Evolutionary conservation across 441 rosid species (phyloP).

Genomic region (Populus hybrid): DNA sequence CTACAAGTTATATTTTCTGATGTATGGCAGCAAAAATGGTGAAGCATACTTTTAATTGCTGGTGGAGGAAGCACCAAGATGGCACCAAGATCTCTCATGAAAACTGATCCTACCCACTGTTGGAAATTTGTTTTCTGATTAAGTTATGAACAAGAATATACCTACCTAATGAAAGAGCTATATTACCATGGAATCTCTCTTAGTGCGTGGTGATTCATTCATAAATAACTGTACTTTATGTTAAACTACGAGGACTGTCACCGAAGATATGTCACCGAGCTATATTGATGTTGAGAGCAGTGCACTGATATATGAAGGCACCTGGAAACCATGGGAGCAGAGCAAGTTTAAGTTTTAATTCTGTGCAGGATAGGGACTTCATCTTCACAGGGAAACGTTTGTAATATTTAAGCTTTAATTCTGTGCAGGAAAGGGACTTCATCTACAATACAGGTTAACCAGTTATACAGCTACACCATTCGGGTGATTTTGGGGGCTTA

Average conservation of each 20-base stretch:
- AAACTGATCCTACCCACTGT: not conserved
- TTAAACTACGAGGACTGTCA: not conserved
- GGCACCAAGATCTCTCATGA: not conserved
- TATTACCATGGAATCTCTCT: conserved; percentile 1
- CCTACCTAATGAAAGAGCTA: not conserved
- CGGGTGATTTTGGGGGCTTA: not conserved
- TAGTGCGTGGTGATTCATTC: conserved; percentile 12
- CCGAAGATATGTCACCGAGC: not conserved
- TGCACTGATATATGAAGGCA: not conserved
- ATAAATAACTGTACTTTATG: not conserved
- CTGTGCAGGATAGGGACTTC: not conserved
- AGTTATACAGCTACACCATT: not conserved
- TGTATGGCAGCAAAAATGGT: not conserved
- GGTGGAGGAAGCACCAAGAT: not conserved
- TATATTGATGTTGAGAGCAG: conserved; percentile 1
- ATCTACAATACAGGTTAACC: not conserved
- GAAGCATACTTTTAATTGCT: not conserved
- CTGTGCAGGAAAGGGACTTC: no score
- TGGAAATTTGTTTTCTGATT: not conserved
- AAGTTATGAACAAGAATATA: not conserved
- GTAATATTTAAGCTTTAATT: no score
- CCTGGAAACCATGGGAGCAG: not conserved
- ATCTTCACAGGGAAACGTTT: no score
- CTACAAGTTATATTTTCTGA: not conserved
- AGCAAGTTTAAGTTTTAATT: not conserved